Base-by-base conservation (phyloP, 768 basidiomycete genomes). In the Boletus patriciae region DNA sequence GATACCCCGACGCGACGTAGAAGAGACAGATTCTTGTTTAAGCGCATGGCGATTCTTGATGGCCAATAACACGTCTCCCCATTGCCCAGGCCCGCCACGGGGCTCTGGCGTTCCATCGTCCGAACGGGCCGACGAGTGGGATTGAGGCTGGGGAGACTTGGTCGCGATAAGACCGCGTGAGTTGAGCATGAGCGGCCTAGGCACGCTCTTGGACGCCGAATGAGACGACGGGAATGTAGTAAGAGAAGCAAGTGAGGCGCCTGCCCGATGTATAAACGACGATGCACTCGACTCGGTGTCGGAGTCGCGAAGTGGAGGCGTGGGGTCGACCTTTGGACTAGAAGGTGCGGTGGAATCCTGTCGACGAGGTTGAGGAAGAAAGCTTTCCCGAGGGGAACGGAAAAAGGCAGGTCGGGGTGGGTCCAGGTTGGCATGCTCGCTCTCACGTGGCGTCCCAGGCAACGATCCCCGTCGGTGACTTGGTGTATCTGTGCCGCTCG, bases 111-210 rank as follows among this genome's bases (percentile, higher is more conserved):
- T 73, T n/a, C 66, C 70, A 33, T 67, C 72, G 3, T 74, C 74
- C 3, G 77, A 78, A 21, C 70, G 72, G 16, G 73, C 68, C 34
- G 55, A 55, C n/a, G 52, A 51, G 25, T 50, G 62, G 34, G 51
- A 31, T 23, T 57, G 58, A 3, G 78, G 70, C 11, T 52, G 54
- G 6, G 56, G 3, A 9, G 64, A 29, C 25, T 49, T 66, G 38
- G 6, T 62, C 3, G 77, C 77, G 15, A 83, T 74, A 5, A 77
- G 66, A 15, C 76, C 75, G 1, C 76, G 73, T 23, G 87, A 81
- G 65, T 71, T 83, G 38, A 92, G 76, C 45, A 90, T 72, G 36
- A 92, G 74, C 1, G 90, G 90, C 9, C 80, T 78, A 0, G 90
- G 90, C 2, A 75, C 86, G 46, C 76, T 71, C 73, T 81, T 88